Evolutionary conservation across 163 green algal genomes (phyloP).

Genomic region (Scenedesmus sp.): DNA sequence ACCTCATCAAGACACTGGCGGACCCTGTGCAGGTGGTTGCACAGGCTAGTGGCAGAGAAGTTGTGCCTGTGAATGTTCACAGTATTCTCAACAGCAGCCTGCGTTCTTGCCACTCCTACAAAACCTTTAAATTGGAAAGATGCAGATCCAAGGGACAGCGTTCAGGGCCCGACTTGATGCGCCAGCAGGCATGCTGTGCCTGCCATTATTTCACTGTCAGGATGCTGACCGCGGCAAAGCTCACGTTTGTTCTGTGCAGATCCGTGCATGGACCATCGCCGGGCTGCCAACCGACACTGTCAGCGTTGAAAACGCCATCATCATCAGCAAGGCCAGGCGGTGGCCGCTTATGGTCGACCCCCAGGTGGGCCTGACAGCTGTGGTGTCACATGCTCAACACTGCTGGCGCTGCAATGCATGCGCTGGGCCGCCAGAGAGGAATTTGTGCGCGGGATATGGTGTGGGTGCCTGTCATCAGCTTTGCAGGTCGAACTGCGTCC

Average conservation of each 20-base stretch:
- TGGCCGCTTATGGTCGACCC: slow-evolving; percentile 90
- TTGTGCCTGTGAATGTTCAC: too few species aligned
- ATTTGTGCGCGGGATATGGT: neutral
- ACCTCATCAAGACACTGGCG: slow-evolving; percentile 77
- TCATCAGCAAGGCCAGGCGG: slow-evolving; percentile 81
- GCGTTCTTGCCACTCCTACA: too few species aligned
- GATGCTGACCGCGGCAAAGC: neutral
- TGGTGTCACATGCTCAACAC: too few species aligned
- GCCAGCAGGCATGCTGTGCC: too few species aligned
- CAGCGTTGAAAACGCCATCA: slow-evolving; percentile 87
- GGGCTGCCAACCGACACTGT: slow-evolving; percentile 79
- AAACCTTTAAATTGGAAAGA: too few species aligned
- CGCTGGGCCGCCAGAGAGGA: neutral
- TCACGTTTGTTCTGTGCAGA: slow-evolving; percentile 25
- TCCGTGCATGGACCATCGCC: slow-evolving; percentile 79
- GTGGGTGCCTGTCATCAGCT: neutral
- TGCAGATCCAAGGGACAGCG: too few species aligned
- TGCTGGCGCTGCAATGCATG: neutral
- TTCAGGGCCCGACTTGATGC: too few species aligned
- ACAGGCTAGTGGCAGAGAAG: too few species aligned
- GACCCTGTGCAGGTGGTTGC: slow-evolving; percentile 64
- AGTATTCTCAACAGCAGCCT: too few species aligned
- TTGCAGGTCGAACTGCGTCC: neutral
- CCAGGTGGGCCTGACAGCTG: slow-evolving; percentile 56
- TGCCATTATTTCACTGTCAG: neutral